Evolutionary conservation across 106 monocot genomes (phyloP), one percentile per base, ranked within the genome.

Genomic region (Dactylorhiza incarnata): DNA sequence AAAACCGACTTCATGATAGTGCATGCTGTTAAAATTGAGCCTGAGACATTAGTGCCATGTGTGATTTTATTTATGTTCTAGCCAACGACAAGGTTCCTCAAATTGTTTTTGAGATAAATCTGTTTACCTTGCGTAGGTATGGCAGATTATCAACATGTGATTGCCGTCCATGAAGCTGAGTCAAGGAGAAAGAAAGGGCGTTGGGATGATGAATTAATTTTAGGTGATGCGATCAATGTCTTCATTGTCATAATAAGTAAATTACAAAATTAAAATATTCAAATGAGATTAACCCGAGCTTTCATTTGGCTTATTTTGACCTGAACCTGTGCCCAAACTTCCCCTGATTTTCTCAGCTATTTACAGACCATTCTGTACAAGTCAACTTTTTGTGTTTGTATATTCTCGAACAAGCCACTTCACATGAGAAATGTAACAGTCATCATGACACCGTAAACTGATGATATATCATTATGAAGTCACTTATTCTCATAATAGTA

Each of bases 101-200:
- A 49, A 22, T 72, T n/a, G 7, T 48, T 49, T 10, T 70, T 49
- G 7, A 49, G 44, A 5, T 22, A 23, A 48, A 10, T 49, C 4
- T 49, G n/a, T 67, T 74, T 80, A 15, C 46, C n/a, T 44, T 24
- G 70, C 76, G 49, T 29, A 93, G 93, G 96, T 12, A 91, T 97
- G 96, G 91, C 78, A 53, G 96, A 97, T 72, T 97, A 91, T 81
- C 96, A 97, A 50, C 80, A 94, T 81, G 93, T 97, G 51, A 68
- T 91, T 50, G 74, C 90, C 7, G 89, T 97, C 12, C 96, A 94
- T 75, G 91, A 93, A 4, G 91, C 91, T 0, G 87, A 84, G 55
- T 55, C 78, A 1, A 83, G 78, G 77, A 82, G 48, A 43, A 88
- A 81, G 66, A 93, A 83, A 77, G 74, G 77, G 48, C 55, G 67